These are phyloP conservation scores for Xylariaceae sp. DNA, from an alignment of 2,329 filamentous ascomycete species.

Conservation along the genomic window DNA sequence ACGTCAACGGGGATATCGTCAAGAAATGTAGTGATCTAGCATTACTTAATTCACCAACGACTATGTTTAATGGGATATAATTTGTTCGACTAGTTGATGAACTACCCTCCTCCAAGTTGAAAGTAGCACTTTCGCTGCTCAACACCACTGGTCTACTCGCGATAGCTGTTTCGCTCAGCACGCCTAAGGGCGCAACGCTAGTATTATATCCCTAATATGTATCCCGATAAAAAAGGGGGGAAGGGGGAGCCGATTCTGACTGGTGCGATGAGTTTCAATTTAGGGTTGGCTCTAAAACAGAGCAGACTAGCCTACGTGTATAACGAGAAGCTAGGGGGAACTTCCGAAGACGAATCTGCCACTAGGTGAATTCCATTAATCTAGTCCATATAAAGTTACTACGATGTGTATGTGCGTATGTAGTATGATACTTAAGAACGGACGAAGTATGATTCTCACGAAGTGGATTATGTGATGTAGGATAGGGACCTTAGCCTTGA, in stretches of 20 bases:
- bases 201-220: too few relatives aligned
- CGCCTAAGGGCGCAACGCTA: too few relatives aligned
- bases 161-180: too few relatives aligned
- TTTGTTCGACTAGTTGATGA: background rate
- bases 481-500: slow-evolving; percentile 9
- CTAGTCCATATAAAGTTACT: background rate
- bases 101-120: background rate
- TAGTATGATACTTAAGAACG: slow-evolving; percentile 1
- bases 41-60: background rate
- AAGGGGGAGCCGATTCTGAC: background rate
- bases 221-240: background rate
- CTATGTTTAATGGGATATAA: background rate
- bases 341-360: background rate
- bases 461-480: slow-evolving; percentile 19
- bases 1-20: background rate
- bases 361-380: background rate
- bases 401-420: too few relatives aligned
- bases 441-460: slow-evolving; percentile 4
- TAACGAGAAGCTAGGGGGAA: background rate
- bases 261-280: background rate
- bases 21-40: background rate
- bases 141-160: background rate
- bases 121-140: background rate
- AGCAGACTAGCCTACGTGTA: background rate
- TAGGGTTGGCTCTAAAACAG: background rate